Base-by-base conservation (phyloP, 2,329 filamentous ascomycete genomes). In the Aquanectria penicillioides region DNA sequence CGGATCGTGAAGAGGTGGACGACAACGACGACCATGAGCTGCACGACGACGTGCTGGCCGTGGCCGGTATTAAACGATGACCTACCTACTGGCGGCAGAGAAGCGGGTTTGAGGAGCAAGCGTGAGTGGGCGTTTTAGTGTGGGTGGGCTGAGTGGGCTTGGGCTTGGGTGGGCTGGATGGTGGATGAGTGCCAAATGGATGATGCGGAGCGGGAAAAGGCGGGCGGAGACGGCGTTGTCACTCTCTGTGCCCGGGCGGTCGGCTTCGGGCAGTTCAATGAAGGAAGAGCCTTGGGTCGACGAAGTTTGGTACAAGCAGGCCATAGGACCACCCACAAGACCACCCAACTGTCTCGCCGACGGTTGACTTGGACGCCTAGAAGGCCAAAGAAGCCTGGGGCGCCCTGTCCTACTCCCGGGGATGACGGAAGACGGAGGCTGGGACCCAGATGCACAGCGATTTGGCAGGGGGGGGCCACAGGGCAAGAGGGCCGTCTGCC, bases 21-120 rank as follows among this genome's bases (percentile, higher is more conserved):
- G 46, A n/a, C n/a, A n/a, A n/a, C n/a, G n/a, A n/a, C n/a, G 46
- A 34, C 29, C 50, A 59, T 17, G 58, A 46, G 63, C 64, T 69
- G 60, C 33, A 57, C 57, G 52, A 58, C 64, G 46, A n/a, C n/a
- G n/a, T n/a, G n/a, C n/a, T n/a, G n/a, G n/a, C n/a, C n/a, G n/a
- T n/a, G 34, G 54, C 61, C 64, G 58, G 55, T 69, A 69, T 69
- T 67, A 67, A 64, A 67, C 65, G 61, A 66, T 57, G 58, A n/a
- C 59, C 56, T 59, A 58, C 48, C 50, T 66, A 62, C 53, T 47
- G 18, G 34, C 56, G 51, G 62, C 54, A 63, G 62, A 52, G 56
- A 50, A 46, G 57, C 68, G 61, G 56, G 64, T 66, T 52, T 63
- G 62, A 51, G 50, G 46, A 49, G 31, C 28, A 31, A 34, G 38